Conservation (phyloP, 2,329 filamentous ascomycete species). For the Diaporthe humulicola region DNA sequence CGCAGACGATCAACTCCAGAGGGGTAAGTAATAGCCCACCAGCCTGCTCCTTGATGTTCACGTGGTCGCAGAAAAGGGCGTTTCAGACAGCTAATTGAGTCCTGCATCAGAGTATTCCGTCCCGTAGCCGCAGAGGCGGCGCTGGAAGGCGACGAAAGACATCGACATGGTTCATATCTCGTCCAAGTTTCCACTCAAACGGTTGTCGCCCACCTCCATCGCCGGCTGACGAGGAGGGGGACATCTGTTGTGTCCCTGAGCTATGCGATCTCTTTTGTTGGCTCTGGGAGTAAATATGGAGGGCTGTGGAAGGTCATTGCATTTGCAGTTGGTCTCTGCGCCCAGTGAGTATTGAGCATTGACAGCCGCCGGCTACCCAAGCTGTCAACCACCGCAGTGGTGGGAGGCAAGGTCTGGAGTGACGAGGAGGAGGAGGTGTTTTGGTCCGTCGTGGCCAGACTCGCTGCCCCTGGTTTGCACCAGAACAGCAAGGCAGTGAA, state of each 20-base stretch:
- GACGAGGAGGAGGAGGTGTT: no score
- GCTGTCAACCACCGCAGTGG: no score
- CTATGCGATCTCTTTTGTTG: slow-evolving; percentile 1
- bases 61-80: no score
- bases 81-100: neutral
- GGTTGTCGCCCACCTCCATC: slow-evolving; percentile 16
- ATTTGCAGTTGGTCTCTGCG: slow-evolving; percentile 29
- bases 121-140: no score
- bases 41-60: fast-evolving
- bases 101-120: neutral
- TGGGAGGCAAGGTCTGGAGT: no score
- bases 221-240: neutral
- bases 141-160: neutral
- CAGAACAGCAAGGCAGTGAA: no score
- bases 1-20: neutral
- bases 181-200: slow-evolving; percentile 9
- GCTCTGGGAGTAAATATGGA: neutral
- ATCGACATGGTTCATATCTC: neutral
- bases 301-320: slow-evolving; percentile 32
- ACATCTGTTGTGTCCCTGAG: neutral
- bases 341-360: neutral
- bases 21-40: neutral
- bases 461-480: no score
- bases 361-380: no score
- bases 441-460: no score